Base-by-base conservation (phyloP, 331 rosid species). In the Phaseolus coccineus region DNA sequence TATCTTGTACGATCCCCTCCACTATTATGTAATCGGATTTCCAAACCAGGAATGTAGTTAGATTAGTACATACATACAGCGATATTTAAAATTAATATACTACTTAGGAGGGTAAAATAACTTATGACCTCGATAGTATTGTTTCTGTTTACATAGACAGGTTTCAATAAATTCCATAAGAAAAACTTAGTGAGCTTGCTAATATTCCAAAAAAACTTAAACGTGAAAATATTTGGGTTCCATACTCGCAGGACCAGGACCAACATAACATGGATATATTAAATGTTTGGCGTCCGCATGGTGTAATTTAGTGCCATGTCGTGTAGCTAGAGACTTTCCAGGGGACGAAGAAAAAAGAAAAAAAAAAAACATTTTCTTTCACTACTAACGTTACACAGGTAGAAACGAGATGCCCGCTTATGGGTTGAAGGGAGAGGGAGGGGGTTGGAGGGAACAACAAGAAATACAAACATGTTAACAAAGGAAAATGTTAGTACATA, bases 301-400 rank as follows among this genome's bases (percentile, higher is more conserved):
- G 4, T 51, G 58, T 35, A 77, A 76, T 35, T 4, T 48, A 46
- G 71, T 69, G 53, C 24, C 48, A 19, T 30, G 61, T 66, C 58
- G 48, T 56, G 31, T 19, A 76, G 72, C 66, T 53, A 27, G 62
- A 63, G 33, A 70, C 33, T 37, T 82, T 40, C 64, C 61, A 2
- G 14, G 58, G 52, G 65, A 48, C 30, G 1, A 5, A 71, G 50
- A 11, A 5, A 2, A 42, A 42, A 9, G 12, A 57, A 50, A n/a
- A 19, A 19, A 5, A 35, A 35, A 0, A 55, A 75, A 19, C 13
- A 6, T 22, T 12, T 61, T 69, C 52, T 31, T 25, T 39, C 72
- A 76, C 89, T 47, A 77, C 67, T 69, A 66, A 61, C 80, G 80
- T 82, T 79, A 76, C 86, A 82, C 37, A 74, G 31, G 69, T 48